Conservation (phyloP, 106 monocot genomes). For the Dioscorea dumetorum region DNA sequence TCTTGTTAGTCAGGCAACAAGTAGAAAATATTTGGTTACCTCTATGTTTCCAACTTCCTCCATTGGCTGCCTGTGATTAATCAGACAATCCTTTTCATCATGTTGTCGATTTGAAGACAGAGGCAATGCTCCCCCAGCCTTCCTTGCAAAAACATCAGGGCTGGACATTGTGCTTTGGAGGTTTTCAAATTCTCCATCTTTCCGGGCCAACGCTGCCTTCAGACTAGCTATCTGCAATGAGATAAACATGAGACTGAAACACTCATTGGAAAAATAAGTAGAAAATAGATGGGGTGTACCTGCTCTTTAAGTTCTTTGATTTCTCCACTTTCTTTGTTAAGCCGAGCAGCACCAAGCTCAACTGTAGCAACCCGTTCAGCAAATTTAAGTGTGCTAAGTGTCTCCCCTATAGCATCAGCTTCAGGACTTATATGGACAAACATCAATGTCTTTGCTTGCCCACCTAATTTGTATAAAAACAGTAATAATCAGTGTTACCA, state of each 20-base stretch:
- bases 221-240: constrained; percentile 60
- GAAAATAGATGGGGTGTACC: constrained; percentile 22
- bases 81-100: too few relatives aligned
- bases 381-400: constrained; percentile 95
- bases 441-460: constrained; percentile 98
- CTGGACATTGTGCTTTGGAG: constrained; percentile 19
- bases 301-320: constrained; percentile 86
- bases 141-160: constrained; percentile 36
- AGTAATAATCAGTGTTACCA: too few relatives aligned
- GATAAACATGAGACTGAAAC: too few relatives aligned
- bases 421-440: constrained; percentile 98
- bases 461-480: constrained; percentile 41
- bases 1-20: too few relatives aligned
- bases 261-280: too few relatives aligned
- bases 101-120: constrained; percentile 13
- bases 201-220: constrained; percentile 64
- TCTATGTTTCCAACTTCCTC: constrained; percentile 78
- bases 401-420: constrained; percentile 69
- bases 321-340: constrained; percentile 76
- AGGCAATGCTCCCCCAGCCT: constrained; percentile 31
- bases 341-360: constrained; percentile 80
- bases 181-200: constrained; percentile 40
- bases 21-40: constrained; percentile 22
- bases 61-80: constrained; percentile 34
- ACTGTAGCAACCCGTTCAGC: constrained; percentile 93